Base-by-base conservation (phyloP, 2,329 filamentous ascomycete genomes). In the Xylariaceae sp. region DNA sequence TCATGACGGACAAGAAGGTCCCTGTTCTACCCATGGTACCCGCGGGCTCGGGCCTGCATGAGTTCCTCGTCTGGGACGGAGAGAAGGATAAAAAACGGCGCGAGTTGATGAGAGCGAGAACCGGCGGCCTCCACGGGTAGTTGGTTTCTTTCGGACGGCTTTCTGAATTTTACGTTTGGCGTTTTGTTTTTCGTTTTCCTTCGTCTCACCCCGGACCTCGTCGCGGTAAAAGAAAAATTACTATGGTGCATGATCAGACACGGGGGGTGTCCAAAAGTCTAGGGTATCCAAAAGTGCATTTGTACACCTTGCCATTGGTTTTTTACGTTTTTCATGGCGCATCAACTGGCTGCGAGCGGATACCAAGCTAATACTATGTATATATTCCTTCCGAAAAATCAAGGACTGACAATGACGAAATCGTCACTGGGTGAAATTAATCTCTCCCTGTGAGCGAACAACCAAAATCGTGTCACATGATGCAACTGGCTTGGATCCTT, bases 1-100 rank as follows among this genome's bases (percentile, higher is more conserved):
- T 98, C 38, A 74, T 95, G 36, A 92, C 87, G 3, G 92, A 97
- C 64, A 83, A 83, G 69, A 84, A 92, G 76, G 83, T 92, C 17
- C 90, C 90, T 32, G 90, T 98, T n/a, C 69, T 97, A 57, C 92
- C 92, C 26, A 97, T 97, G 92, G 92, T 98, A 32, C 90, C 90
- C 3, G 83, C 79, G 27, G 92, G 92, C 26, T 83, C 77, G 46
- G 90, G 75, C 43, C 73, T 98, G 55, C 88, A 97, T 61, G 92
- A 97, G 65, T 96, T 97, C 68, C 73, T 97, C 59, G 76, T 89
- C 13, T 95, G 87, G 65, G 88, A 94, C 62, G 17, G 32, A 28
- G 44, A 47, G 27, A 47, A 49, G 16, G 82, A 86, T 52, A 76
- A 77, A 64, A 68, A 76, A 57, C 72, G 83, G 53, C 74, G 78